phyloP scores from a whole-genome alignment of 2,329 filamentous ascomycete genomes.

The Microcyclospora pomicola region DNA sequence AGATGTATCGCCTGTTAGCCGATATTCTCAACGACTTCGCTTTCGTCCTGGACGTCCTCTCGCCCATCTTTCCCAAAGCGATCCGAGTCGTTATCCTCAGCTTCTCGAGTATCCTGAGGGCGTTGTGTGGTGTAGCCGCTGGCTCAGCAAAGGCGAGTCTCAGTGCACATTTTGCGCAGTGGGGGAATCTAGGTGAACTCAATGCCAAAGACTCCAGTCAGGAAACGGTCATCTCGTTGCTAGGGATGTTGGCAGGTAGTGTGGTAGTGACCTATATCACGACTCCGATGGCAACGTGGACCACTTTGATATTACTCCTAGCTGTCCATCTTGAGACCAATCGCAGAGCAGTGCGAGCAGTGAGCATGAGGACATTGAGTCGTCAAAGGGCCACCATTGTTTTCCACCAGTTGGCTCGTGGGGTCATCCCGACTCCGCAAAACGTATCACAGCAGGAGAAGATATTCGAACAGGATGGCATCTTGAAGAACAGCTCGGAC shows the following conservation, averaged over 20 bases:
- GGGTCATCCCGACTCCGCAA: slow-evolving; percentile 44
- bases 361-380: slow-evolving; percentile 74
- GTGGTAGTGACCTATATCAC: slow-evolving; percentile 65
- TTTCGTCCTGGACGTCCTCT: slow-evolving; percentile 73
- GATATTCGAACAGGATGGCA: slow-evolving; percentile 49
- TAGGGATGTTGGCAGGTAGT: slow-evolving; percentile 78
- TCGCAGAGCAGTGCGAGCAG: slow-evolving; percentile 69
- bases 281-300: slow-evolving; percentile 58
- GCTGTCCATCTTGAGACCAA: slow-evolving; percentile 70
- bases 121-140: slow-evolving; percentile 78
- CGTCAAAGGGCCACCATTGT: slow-evolving; percentile 73
- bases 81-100: slow-evolving; percentile 45
- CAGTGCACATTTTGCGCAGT: slow-evolving; percentile 78
- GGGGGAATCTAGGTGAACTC: slow-evolving; percentile 79
- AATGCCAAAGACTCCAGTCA: slow-evolving; percentile 94
- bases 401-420: slow-evolving; percentile 40
- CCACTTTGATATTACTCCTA: slow-evolving; percentile 56
- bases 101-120: slow-evolving; percentile 46
- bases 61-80: slow-evolving; percentile 53
- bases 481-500: slow-evolving; percentile 43
- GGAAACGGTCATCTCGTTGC: slow-evolving; percentile 78
- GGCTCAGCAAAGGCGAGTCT: slow-evolving; percentile 82
- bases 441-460: slow-evolving; percentile 48
- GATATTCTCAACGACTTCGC: slow-evolving; percentile 81
- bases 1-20: slow-evolving; percentile 73